A percentile compares a stretch with the other conserved stretches of the same genome.
Evolutionary conservation across 768 basidiomycete species (phyloP).

Genomic region (Rhodosporidiobolus sp.): DNA sequence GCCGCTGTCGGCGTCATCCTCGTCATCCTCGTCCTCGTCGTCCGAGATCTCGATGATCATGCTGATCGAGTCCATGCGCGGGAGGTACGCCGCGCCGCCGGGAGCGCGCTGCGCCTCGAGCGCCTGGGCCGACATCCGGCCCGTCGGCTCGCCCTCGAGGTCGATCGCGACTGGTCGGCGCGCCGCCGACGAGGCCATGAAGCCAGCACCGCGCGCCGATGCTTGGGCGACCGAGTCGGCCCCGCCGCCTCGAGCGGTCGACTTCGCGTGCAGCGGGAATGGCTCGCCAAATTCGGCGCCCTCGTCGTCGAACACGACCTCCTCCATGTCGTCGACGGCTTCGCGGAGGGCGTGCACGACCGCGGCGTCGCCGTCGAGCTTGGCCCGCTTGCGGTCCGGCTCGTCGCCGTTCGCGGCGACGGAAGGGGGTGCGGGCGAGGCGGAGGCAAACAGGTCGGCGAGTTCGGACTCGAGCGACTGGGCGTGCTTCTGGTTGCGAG

Average conservation of each 20-base stretch:
- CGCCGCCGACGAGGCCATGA: neutral
- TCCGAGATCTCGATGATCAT: constrained; percentile 27
- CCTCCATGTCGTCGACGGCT: constrained; percentile 18
- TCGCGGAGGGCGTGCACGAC: neutral
- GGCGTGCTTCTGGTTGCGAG: constrained; percentile 23
- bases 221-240: neutral
- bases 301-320: neutral
- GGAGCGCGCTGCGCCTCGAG: neutral
- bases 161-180: constrained; percentile 51
- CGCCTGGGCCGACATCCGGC: neutral
- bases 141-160: constrained; percentile 43
- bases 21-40: constrained; percentile 57
- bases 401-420: neutral
- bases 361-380: neutral
- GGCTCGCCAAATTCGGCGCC: neutral
- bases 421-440: neutral
- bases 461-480: constrained; percentile 27
- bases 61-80: neutral
- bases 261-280: neutral
- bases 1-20: constrained; percentile 55
- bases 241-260: neutral
- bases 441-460: constrained; percentile 17
- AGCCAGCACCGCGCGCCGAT: neutral
- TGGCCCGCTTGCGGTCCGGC: constrained; percentile 13
- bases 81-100: neutral